Base-by-base conservation (phyloP, 2,329 filamentous ascomycete genomes). In the Ilyonectria mors-panacis region DNA sequence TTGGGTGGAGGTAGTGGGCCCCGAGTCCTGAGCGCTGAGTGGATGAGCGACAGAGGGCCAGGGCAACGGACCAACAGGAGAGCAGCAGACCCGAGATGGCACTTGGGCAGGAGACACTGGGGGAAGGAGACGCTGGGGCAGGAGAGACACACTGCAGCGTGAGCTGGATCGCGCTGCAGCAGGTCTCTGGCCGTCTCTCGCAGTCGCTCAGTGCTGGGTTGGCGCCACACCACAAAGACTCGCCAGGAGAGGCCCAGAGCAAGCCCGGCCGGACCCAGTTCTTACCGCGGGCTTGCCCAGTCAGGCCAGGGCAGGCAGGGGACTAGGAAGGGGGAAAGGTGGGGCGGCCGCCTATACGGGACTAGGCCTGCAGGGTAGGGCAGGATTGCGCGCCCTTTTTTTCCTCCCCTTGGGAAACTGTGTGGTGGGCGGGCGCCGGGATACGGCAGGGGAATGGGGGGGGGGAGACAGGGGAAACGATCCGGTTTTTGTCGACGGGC, bases 31-130 rank as follows among this genome's bases (percentile, higher is more conserved):
- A 51, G 44, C 30, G 35, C 68, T 67, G 70, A 62, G 48, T 62
- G 55, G 65, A 28, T 60, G 54, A 58, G 37, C 42, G 45, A 48
- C 8, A 42, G 54, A 15, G 58, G 19, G 21, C 30, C 61, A 23
- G 17, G 50, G 30, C n/a, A 35, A 37, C 61, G 65, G 63, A 42
- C 73, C 73, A 75, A 75, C 69, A 68, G 70, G 64, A 74, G 64
- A 70, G 50, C 62, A 64, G 65, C 64, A 50, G 51, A 44, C 44
- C 19, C 71, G 65, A 47, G 39, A 42, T n/a, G 39, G 39, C 39
- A 42, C 39, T 17, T 21, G 59, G 37, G 30, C 45, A 33, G 53
- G 51, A 54, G 53, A 54, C 19, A 42, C 37, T 53, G 28, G 37
- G 45, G 28, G 47, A 28, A 10, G 2, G 8, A 45, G 30, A 28